A percentile compares a stretch with the other conserved stretches of the same genome.
These are phyloP conservation scores for Fraxinus angustifolia DNA, from an alignment of 305 asterid genomes.

Conservation along the genomic window DNA sequence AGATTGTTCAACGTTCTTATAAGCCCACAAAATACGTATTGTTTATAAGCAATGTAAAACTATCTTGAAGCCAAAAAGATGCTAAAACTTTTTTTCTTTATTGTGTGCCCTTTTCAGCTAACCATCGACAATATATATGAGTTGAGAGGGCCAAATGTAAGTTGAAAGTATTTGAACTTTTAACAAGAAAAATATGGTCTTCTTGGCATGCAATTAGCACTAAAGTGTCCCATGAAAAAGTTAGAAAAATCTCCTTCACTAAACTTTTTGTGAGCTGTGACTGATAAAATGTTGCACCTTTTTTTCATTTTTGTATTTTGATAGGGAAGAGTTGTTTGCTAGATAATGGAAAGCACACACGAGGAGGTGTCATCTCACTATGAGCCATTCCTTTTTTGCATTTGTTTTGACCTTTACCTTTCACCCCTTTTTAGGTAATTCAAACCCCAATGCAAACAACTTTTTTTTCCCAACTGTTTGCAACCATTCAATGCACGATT, in stretches of 20 bases:
- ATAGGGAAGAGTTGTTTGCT: conserved; percentile 25
- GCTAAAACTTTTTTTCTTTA: background rate
- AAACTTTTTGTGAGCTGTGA: conserved; percentile 50
- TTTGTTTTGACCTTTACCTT: conserved; percentile 69
- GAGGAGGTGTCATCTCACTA: conserved; percentile 20
- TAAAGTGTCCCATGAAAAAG: conserved; percentile 36
- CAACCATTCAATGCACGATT: conserved; percentile 23
- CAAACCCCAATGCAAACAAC: conserved; percentile 19
- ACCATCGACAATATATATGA: background rate
- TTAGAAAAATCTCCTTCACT: conserved; percentile 24
- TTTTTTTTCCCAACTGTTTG: conserved; percentile 21
- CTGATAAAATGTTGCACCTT: conserved; percentile 34
- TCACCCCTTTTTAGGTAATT: conserved; percentile 80
- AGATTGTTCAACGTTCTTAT: background rate
- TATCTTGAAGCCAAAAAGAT: background rate
- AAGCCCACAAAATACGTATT: background rate
- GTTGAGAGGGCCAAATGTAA: background rate
- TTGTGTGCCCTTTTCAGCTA: background rate
- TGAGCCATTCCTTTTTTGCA: background rate
- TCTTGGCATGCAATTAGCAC: conserved; percentile 27
- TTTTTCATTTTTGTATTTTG: conserved; percentile 17
- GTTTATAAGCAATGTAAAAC: background rate
- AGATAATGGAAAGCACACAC: conserved; percentile 32
- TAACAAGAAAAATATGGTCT: background rate
- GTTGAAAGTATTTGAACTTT: background rate